phyloP scores from a whole-genome alignment of 305 asterid genomes.

The Rubia balearica region DNA sequence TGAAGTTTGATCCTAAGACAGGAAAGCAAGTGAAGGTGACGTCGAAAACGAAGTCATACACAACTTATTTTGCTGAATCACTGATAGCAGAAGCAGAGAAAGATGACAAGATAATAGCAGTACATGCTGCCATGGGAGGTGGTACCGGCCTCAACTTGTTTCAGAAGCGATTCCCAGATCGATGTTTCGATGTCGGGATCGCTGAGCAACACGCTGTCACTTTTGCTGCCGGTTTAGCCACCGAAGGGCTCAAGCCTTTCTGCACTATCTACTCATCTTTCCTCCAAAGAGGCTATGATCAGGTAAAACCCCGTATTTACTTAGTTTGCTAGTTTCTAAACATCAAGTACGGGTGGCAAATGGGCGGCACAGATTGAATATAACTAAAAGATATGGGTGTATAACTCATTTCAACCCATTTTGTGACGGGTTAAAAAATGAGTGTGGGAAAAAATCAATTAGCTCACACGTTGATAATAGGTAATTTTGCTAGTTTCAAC shows the following conservation, averaged over 20 bases:
- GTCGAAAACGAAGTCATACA: slow-evolving; percentile 34
- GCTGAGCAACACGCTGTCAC: slow-evolving; percentile 76
- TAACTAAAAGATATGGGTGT: too few relatives aligned
- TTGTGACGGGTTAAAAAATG: too few relatives aligned
- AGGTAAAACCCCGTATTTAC: slow-evolving; percentile 26
- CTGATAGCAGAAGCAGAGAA: slow-evolving; percentile 50
- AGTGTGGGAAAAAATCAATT: too few relatives aligned
- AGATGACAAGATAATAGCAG: slow-evolving; percentile 47
- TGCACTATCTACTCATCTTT: slow-evolving; percentile 64
- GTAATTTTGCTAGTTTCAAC: too few relatives aligned
- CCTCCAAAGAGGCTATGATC: slow-evolving; percentile 67
- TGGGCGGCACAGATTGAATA: too few relatives aligned
- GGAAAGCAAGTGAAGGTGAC: slow-evolving; percentile 45
- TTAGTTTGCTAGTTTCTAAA: too few relatives aligned
- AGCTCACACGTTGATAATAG: too few relatives aligned
- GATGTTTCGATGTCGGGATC: slow-evolving; percentile 63
- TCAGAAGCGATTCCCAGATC: slow-evolving; percentile 47
- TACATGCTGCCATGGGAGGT: slow-evolving; percentile 80
- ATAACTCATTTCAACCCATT: too few relatives aligned
- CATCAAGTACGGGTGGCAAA: too few relatives aligned
- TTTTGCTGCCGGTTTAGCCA: slow-evolving; percentile 63
- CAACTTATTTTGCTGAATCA: slow-evolving; percentile 56
- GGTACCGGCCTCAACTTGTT: slow-evolving; percentile 62
- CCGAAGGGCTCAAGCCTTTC: slow-evolving; percentile 65
- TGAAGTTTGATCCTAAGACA: slow-evolving; percentile 46